phyloP scores from a whole-genome alignment of 345 rosid species.

The Salix arbutifolia region DNA sequence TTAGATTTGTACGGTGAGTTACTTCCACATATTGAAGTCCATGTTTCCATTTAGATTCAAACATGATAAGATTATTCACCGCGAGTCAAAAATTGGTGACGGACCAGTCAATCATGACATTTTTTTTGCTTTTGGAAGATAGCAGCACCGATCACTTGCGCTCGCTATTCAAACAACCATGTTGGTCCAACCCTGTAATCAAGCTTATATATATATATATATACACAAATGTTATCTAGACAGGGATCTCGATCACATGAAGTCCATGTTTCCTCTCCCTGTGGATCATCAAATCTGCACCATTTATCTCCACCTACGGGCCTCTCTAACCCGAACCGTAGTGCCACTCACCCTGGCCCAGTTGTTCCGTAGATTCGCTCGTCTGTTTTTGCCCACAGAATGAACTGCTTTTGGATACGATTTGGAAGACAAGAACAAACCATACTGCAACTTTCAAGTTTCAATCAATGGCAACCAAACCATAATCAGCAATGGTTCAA shows the following conservation, averaged over 20 bases:
- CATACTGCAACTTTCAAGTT: no score
- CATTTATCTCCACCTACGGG: neutral
- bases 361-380: neutral
- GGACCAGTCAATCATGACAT: no score
- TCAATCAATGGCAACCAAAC: no score
- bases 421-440: neutral
- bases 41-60: no score
- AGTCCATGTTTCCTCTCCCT: neutral
- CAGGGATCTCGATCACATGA: neutral
- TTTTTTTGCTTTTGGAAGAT: no score
- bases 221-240: no score
- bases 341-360: neutral
- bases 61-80: no score
- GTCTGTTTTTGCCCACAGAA: neutral
- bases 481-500: neutral
- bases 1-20: no score
- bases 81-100: no score
- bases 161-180: neutral
- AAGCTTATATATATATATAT: no score
- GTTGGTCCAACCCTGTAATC: neutral
- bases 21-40: no score
- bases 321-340: neutral
- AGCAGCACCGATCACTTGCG: neutral
- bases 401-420: neutral
- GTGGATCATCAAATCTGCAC: no score